Percentiles rank a stretch among this genome's conserved stretches.
Conservation (phyloP, 441 rosid species). For the Croton setiger region DNA sequence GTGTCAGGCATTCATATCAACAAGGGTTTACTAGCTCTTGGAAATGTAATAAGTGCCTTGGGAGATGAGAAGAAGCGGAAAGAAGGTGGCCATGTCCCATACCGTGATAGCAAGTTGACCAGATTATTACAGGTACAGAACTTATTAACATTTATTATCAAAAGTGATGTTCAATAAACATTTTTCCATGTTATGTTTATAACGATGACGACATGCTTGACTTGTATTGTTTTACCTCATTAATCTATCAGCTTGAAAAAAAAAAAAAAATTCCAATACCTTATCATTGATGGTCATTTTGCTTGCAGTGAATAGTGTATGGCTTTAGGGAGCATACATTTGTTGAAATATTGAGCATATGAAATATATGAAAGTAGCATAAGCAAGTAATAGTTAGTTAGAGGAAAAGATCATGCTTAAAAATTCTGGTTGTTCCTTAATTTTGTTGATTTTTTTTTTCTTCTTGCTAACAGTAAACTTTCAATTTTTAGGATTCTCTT, state of each 20-base stretch:
- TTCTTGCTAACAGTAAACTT: conserved; percentile 10
- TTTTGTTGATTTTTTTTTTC: not conserved
- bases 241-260: not conserved
- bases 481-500: conserved; percentile 68
- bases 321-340: not conserved
- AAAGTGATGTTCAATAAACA: not conserved
- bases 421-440: not conserved
- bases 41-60: conserved; percentile 93
- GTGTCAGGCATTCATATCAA: conserved; percentile 83
- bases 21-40: conserved; percentile 90
- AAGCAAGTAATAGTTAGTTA: not conserved
- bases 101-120: conserved; percentile 98
- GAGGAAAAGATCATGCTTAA: not conserved
- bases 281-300: not conserved
- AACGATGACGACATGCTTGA: not conserved
- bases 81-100: conserved; percentile 97
- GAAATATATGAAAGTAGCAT: not conserved
- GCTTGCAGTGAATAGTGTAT: not conserved
- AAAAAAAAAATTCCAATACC: not conserved
- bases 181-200: not conserved
- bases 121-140: conserved; percentile 77
- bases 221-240: not conserved
- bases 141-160: not conserved
- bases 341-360: no score
- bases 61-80: conserved; percentile 95